Percentiles rank a stretch among this genome's conserved stretches.
Evolutionary conservation across 768 basidiomycete genomes (phyloP).

Genomic region (Suillus cothurnatus): DNA sequence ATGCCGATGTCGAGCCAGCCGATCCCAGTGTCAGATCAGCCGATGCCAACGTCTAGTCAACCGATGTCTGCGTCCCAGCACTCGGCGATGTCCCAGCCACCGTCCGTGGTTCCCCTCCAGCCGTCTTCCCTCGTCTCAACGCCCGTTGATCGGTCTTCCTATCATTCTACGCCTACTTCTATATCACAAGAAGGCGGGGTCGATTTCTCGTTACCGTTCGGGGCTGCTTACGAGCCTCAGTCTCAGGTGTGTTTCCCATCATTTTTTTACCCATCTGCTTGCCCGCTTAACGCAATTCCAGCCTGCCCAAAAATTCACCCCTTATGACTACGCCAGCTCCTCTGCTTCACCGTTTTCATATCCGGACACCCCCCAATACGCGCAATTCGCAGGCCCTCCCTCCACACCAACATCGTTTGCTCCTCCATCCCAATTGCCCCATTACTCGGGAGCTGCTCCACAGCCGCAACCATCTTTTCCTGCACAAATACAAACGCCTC

Average conservation of each 20-base stretch:
- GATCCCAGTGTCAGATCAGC: conserved; percentile 10
- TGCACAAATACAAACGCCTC: neutral
- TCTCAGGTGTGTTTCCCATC: conserved; percentile 8
- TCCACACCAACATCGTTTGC: conserved; percentile 1
- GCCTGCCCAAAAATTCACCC: neutral
- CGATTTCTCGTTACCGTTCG: conserved; percentile 30
- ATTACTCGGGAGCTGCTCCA: neutral
- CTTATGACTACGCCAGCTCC: conserved; percentile 3
- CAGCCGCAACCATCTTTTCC: neutral
- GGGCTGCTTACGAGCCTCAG: conserved; percentile 20
- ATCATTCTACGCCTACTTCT: conserved; percentile 2
- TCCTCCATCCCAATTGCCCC: neutral
- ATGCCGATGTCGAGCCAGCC: conserved; percentile 12
- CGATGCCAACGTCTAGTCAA: conserved; percentile 12
- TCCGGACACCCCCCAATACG: conserved; percentile 2
- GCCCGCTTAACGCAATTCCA: neutral
- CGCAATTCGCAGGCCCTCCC: neutral
- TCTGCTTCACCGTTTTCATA: conserved; percentile 1
- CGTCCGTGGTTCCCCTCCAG: neutral
- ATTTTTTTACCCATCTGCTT: neutral
- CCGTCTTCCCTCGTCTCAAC: conserved; percentile 9
- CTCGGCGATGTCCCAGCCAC: neutral
- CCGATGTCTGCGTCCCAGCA: conserved; percentile 1
- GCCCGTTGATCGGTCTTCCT: conserved; percentile 4
- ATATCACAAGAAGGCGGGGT: conserved; percentile 14